A percentile compares a stretch with the other conserved stretches of the same genome.
These are phyloP conservation scores for Tetraselmis striata DNA, from an alignment of 139 green algal genomes.

Conservation along the genomic window DNA sequence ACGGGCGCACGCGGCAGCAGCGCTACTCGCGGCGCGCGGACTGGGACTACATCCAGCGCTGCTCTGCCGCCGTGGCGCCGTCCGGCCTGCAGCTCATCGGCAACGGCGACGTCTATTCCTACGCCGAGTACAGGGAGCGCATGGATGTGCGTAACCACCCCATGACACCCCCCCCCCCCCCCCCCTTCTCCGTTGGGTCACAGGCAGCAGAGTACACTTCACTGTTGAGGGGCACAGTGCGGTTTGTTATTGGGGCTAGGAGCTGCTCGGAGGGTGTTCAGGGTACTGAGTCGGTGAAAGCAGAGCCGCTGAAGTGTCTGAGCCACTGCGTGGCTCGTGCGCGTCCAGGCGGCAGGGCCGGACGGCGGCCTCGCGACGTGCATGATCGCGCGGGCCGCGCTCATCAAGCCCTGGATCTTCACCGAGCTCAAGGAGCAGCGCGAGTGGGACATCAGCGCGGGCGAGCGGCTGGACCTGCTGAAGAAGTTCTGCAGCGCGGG, in stretches of 20 bases:
- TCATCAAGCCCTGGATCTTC: constrained; percentile 99
- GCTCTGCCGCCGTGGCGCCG: not conserved
- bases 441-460: constrained; percentile 89
- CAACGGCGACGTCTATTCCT: constrained; percentile 87
- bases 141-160: constrained; percentile 17
- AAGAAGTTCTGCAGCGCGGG: constrained; percentile 62
- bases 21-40: constrained; percentile 71
- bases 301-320: not conserved
- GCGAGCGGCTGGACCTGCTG: constrained; percentile 86
- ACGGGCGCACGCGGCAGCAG: constrained; percentile 90
- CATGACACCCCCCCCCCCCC: too few species aligned
- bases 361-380: constrained; percentile 43
- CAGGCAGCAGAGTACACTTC: too few species aligned
- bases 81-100: constrained; percentile 69
- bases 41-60: constrained; percentile 59
- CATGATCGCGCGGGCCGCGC: constrained; percentile 88
- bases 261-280: too few species aligned
- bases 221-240: too few species aligned
- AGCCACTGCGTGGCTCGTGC: not conserved
- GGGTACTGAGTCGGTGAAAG: not conserved
- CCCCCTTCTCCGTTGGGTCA: too few species aligned
- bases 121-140: constrained; percentile 67
- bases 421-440: constrained; percentile 92
- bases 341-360: not conserved
- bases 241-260: too few species aligned